A percentile compares a stretch with the other conserved stretches of the same genome.
phyloP scores from a whole-genome alignment of 2,329 filamentous ascomycete genomes.

The Biscogniauxia marginata region DNA sequence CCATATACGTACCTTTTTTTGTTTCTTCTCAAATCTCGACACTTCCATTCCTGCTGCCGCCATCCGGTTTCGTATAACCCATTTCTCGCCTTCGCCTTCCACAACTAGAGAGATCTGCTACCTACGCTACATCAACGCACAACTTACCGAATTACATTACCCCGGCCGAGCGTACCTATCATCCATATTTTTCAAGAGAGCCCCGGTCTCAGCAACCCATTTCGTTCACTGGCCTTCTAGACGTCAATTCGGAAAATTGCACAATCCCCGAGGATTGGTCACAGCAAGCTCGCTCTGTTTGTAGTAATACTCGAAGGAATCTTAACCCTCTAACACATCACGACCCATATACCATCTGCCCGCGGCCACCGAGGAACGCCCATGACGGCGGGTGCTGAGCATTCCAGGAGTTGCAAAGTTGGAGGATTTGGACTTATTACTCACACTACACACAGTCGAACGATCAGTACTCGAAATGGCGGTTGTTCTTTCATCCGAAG shows the following conservation, averaged over 20 bases:
- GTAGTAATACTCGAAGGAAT: no score
- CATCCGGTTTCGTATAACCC: neutral
- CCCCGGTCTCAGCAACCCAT: no score
- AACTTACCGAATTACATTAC: neutral
- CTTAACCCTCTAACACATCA: neutral
- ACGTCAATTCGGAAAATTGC: no score
- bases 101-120: neutral
- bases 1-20: neutral
- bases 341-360: no score
- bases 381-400: constrained; percentile 21
- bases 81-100: neutral
- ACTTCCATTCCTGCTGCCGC: constrained; percentile 2
- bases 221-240: no score
- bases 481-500: constrained; percentile 56
- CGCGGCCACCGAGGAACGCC: constrained; percentile 6
- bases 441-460: constrained; percentile 2
- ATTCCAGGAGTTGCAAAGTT: constrained; percentile 22
- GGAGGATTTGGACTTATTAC: constrained; percentile 23
- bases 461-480: constrained; percentile 43
- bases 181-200: no score
- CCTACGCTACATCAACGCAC: neutral
- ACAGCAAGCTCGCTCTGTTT: neutral
- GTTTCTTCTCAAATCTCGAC: neutral
- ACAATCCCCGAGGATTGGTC: no score
- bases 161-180: no score